A percentile compares a stretch with the other conserved stretches of the same genome.
phyloP scores from a whole-genome alignment of 2,329 filamentous ascomycete genomes.

The Trichophyton equinum region DNA sequence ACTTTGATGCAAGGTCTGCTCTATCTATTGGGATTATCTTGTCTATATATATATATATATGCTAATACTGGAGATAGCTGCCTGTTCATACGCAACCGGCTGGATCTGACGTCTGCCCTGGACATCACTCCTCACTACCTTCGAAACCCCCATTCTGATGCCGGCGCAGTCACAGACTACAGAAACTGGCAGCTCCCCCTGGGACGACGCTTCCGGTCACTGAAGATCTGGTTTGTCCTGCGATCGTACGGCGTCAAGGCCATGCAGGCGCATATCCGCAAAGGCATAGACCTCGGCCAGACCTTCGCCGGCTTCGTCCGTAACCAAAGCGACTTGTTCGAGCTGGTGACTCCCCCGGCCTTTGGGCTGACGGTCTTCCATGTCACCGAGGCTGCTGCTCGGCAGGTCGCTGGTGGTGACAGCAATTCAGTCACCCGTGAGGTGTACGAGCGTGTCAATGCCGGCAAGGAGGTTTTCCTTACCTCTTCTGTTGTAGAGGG shows the following conservation, averaged over 20 bases:
- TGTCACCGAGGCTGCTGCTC: slow-evolving; percentile 38
- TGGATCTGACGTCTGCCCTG: slow-evolving; percentile 66
- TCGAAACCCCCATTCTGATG: slow-evolving; percentile 66
- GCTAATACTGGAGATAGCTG: slow-evolving; percentile 43
- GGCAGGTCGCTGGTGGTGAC: not conserved
- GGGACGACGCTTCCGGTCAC: slow-evolving; percentile 69
- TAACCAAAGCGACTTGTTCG: slow-evolving; percentile 56
- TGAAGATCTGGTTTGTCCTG: slow-evolving; percentile 95
- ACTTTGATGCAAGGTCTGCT: slow-evolving; percentile 60
- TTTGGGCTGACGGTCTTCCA: slow-evolving; percentile 73
- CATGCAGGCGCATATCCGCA: slow-evolving; percentile 58
- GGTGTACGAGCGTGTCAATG: slow-evolving; percentile 64
- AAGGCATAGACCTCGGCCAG: slow-evolving; percentile 57
- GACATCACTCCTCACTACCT: slow-evolving; percentile 72
- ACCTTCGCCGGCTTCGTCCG: slow-evolving; percentile 52
- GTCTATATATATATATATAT: not conserved
- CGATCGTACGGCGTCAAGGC: slow-evolving; percentile 68
- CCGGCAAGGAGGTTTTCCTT: slow-evolving; percentile 64
- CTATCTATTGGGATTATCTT: too few species aligned
- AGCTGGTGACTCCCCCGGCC: slow-evolving; percentile 57
- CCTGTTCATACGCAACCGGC: slow-evolving; percentile 63
- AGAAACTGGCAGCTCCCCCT: slow-evolving; percentile 95
- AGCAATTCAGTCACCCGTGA: slow-evolving; percentile 43
- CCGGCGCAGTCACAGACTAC: slow-evolving; percentile 82
- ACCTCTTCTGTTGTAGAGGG: slow-evolving; percentile 64